Evolutionary conservation across 192 early-diverging fungal species (phyloP), one percentile per base, ranked within the genome.

Genomic region (Umbelopsis sp.): DNA sequence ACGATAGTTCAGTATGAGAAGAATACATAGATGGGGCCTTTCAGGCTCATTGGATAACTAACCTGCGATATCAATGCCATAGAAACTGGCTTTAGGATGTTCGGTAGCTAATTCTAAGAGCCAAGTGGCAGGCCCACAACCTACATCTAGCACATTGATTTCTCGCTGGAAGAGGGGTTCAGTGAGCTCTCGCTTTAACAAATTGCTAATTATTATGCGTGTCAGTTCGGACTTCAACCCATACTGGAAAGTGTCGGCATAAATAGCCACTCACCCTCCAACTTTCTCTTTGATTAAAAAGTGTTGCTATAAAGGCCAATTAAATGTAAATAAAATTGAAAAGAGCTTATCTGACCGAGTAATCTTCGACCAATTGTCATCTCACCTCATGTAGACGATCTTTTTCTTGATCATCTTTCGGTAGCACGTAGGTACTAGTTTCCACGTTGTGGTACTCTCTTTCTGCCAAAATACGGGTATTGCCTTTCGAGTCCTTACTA

Each of bases 11-110:
- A 62, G 3, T 12, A 34, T 29, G 26, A 62, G 16, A 32, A 11
- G 0, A n/a, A n/a, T 34, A 12, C 7, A 5, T 0, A 36, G 17
- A 4, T 31, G 10, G n/a, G 12, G 29, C 31, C 2, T 22, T 52
- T 26, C 12, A 11, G 2, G 10, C 12, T 32, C 26, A 62, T 14
- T 9, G 3, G 0, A 2, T 6, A 20, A 62, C 16, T n/a, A 29
- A 32, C 56, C 56, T 34, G 77, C 74, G 24, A 86, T 85, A 38
- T 87, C 86, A 29, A 84, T 68, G 5, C 84, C 86, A 56, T 79
- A 69, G 49, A 87, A 85, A 7, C 74, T 76, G 7, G 79, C 76
- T n/a, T 74, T 69, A 32, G 82, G 81, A 51, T 79, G 81, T 20
- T 72, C 81, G 11, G 76, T 78, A 16, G 86, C 83, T 80, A 87